phyloP scores from a whole-genome alignment of 805 yeast species.

The Huiozyma naganishii region DNA sequence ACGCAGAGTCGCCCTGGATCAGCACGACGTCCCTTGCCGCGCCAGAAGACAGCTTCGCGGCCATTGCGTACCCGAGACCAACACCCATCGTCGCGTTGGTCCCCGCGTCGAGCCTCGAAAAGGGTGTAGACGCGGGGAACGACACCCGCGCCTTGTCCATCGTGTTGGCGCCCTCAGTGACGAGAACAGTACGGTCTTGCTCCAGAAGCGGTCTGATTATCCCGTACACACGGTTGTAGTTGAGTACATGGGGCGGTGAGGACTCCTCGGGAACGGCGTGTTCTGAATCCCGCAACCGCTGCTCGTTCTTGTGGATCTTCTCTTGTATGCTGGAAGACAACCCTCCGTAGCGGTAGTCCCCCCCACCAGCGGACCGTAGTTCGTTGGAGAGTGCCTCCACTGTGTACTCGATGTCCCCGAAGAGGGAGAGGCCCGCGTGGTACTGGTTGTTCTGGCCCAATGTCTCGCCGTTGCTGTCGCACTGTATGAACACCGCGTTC shows the following conservation, averaged over 20 bases:
- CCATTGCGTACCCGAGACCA: constrained; percentile 60
- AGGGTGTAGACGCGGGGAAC: constrained; percentile 43
- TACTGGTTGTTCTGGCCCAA: constrained; percentile 35
- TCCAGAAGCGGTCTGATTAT: constrained; percentile 34
- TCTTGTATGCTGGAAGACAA: constrained; percentile 6
- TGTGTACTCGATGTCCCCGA: constrained; percentile 43
- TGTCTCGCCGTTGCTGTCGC: constrained; percentile 44
- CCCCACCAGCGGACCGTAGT: too few relatives aligned
- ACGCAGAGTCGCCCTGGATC: constrained; percentile 69
- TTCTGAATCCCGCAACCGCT: constrained; percentile 18
- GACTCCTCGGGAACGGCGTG: background rate
- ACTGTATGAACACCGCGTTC: constrained; percentile 42
- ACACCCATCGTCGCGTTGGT: constrained; percentile 74
- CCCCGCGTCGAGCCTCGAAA: constrained; percentile 56
- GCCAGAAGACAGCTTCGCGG: constrained; percentile 34
- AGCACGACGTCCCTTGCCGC: constrained; percentile 40
- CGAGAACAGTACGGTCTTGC: constrained; percentile 31
- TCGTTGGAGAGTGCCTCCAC: constrained; percentile 25
- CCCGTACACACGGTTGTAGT: constrained; percentile 46
- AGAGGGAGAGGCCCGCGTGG: constrained; percentile 34
- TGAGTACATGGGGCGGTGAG: constrained; percentile 22
- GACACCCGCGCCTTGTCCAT: constrained; percentile 62
- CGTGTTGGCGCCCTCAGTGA: constrained; percentile 69
- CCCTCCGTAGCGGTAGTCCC: constrained; percentile 8
- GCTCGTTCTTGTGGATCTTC: constrained; percentile 12